These are phyloP conservation scores for Penicillium fuscoglaucum DNA, from an alignment of 2,329 filamentous ascomycete species.

Conservation along the genomic window DNA sequence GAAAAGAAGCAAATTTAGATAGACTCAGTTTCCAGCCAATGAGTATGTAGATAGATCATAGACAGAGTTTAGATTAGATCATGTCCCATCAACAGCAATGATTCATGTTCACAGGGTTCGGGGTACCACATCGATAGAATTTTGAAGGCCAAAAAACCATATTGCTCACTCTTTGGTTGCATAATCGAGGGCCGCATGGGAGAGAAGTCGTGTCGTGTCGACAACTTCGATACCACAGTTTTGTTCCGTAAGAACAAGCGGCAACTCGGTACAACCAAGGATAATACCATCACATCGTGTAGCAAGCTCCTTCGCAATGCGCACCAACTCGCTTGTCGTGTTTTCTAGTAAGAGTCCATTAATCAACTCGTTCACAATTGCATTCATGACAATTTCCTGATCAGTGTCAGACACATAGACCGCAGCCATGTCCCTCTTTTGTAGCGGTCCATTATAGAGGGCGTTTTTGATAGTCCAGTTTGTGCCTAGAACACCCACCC, in stretches of 20 bases:
- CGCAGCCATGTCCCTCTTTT: conserved; percentile 1
- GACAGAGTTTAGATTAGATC: background rate
- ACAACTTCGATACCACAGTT: conserved; percentile 10
- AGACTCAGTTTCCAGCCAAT: conserved; percentile 12
- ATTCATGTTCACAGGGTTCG: background rate
- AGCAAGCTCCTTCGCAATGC: conserved; percentile 6
- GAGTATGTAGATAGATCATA: conserved; percentile 1
- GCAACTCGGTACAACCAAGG: conserved; percentile 12
- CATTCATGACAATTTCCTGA: background rate
- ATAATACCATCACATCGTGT: conserved; percentile 11
- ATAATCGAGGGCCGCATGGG: conserved; percentile 10
- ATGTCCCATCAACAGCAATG: background rate
- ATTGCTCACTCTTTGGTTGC: conserved; percentile 1
- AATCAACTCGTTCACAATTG: background rate
- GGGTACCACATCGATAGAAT: background rate
- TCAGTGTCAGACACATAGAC: conserved; percentile 7
- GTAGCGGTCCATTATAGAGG: conserved; percentile 8
- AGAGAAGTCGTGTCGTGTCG: conserved; percentile 10
- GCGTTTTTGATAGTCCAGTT: conserved; percentile 1
- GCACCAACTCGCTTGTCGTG: conserved; percentile 1
- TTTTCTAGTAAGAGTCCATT: background rate
- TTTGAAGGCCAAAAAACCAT: background rate
- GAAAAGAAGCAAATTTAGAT: conserved; percentile 21
- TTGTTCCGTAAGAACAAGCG: conserved; percentile 9
- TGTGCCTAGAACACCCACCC: background rate